Conservation (phyloP, 169 alveolate species). For the Plasmodium gonderi region DNA sequence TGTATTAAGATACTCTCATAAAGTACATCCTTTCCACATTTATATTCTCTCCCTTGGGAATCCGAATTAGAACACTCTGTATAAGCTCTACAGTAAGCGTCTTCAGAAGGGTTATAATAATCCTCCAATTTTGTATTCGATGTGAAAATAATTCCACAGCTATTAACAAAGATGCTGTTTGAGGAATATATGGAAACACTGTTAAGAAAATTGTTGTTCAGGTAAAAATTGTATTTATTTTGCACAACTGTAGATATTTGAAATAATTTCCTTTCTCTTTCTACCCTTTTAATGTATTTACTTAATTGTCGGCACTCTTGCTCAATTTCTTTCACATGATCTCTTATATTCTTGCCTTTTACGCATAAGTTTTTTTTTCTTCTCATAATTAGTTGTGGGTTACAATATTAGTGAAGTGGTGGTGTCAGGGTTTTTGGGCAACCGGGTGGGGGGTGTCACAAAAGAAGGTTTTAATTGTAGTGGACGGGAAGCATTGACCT, state of each 20-base stretch:
- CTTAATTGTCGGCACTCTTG: constrained; percentile 20
- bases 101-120: neutral
- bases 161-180: neutral
- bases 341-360: neutral
- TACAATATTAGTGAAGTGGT: too few relatives aligned
- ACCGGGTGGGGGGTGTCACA: too few relatives aligned
- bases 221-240: constrained; percentile 20
- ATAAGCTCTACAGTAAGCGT: neutral
- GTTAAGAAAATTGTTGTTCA: neutral
- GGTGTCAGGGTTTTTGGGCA: too few relatives aligned
- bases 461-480: too few relatives aligned
- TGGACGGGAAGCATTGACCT: neutral
- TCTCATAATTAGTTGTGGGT: neutral
- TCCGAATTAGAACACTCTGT: neutral
- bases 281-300: constrained; percentile 16
- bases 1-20: too few relatives aligned
- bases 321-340: constrained; percentile 6
- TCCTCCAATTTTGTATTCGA: neutral
- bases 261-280: constrained; percentile 29
- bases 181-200: neutral
- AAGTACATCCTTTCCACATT: neutral
- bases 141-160: constrained; percentile 53
- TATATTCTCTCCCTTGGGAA: neutral
- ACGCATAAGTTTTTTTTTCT: neutral
- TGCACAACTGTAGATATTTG: constrained; percentile 17